Conservation (phyloP, 148 eudicot species). For the Cornus kousa region DNA sequence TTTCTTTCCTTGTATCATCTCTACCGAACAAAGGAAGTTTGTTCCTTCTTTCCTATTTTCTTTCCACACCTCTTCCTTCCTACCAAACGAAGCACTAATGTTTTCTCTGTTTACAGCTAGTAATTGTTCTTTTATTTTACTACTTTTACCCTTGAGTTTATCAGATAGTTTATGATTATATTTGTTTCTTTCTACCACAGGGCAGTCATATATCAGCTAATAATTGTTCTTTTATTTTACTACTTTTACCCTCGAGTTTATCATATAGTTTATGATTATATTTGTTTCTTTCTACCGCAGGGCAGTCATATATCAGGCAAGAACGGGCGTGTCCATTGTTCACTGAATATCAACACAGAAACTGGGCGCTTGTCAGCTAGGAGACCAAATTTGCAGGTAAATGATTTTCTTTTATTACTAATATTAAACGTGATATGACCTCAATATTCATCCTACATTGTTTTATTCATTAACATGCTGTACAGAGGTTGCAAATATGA, state of each 20-base stretch:
- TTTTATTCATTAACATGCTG: not conserved
- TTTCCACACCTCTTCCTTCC: too few species aligned
- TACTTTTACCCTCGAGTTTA: not conserved
- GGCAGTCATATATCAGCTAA: slow-evolving; percentile 66
- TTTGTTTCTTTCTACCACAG: slow-evolving; percentile 37
- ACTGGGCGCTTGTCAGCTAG: slow-evolving; percentile 97
- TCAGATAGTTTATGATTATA: slow-evolving; percentile 4
- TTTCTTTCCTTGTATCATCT: too few species aligned
- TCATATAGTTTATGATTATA: slow-evolving; percentile 3
- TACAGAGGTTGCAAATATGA: not conserved
- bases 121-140: too few species aligned
- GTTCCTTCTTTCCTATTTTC: too few species aligned
- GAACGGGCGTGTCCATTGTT: slow-evolving; percentile 93
- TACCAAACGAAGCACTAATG: too few species aligned
- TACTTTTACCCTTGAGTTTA: not conserved
- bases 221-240: too few species aligned
- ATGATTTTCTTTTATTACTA: not conserved
- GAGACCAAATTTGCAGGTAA: slow-evolving; percentile 94
- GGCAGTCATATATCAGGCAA: slow-evolving; percentile 80
- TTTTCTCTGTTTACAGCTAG: too few species aligned
- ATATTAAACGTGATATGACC: not conserved
- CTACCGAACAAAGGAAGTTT: too few species aligned
- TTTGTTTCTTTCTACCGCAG: slow-evolving; percentile 37
- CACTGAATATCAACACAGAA: slow-evolving; percentile 94
- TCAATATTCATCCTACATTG: not conserved